Conservation (phyloP, 78 protist species). For the Tieghemostelium lacteum region DNA sequence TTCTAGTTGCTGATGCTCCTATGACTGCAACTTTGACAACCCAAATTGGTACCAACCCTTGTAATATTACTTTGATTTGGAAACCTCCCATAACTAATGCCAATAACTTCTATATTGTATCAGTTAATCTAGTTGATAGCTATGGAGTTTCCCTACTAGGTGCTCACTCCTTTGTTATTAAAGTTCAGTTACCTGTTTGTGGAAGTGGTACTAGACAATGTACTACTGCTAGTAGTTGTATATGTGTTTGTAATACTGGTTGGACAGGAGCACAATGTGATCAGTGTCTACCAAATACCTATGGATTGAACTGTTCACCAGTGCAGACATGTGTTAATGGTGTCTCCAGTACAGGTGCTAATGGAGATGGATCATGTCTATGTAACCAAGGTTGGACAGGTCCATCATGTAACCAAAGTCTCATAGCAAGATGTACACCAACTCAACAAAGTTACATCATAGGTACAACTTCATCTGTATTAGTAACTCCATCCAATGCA, state of each 20-base stretch:
- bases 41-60: background rate
- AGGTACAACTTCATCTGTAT: background rate
- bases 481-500: slow-evolving; percentile 5
- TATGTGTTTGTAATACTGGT: slow-evolving; percentile 3
- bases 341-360: background rate
- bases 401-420: background rate
- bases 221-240: background rate
- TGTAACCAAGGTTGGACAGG: slow-evolving; percentile 62
- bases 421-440: background rate
- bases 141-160: slow-evolving; percentile 2
- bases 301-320: slow-evolving; percentile 30
- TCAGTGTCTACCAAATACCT: slow-evolving; percentile 4
- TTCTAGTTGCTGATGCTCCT: slow-evolving; percentile 18
- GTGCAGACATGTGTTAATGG: slow-evolving; percentile 26
- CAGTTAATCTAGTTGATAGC: background rate
- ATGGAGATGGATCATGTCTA: slow-evolving; percentile 44
- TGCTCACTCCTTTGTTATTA: slow-evolving; percentile 1
- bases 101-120: slow-evolving; percentile 18
- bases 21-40: background rate
- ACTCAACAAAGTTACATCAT: background rate
- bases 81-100: background rate
- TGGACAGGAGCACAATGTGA: slow-evolving; percentile 34
- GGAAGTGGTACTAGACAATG: slow-evolving; percentile 5
- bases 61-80: slow-evolving; percentile 1
- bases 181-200: slow-evolving; percentile 9